Base-by-base conservation (phyloP, 208 protist genomes). In the Leishmania martiniquensis region DNA sequence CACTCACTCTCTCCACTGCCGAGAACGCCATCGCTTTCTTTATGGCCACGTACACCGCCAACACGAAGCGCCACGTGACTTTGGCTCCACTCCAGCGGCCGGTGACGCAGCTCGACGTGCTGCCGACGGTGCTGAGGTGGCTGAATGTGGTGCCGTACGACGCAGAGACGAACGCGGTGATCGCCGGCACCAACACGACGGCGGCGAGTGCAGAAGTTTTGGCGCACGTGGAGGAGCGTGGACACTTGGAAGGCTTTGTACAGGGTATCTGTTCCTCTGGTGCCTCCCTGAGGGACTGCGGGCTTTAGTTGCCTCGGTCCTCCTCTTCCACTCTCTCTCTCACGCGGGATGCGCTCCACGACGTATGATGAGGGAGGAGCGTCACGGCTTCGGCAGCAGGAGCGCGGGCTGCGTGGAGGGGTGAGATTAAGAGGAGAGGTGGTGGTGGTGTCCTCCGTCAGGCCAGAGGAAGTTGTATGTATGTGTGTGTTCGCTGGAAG, bases 91-190 rank as follows among this genome's bases (percentile, higher is more conserved):
- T 94, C 37, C 66, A 76, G 76, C 78, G 76, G 47, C 83, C 88
- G n/a, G 78, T 83, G 55, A 85, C 87, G 51, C 87, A 92, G 75
- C 81, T 94, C 59, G 92, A 96, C 74, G 89, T 93, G 29, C 78
- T 87, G 45, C 90, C 92, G 72, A 96, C 92, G 49, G 87, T 88
- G 49, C 85, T 96, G 78, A 83, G 83, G 47, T 96, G 92, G 92
- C 80, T 96, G 34, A 86, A 88, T 77, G 67, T 94, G 4, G 86
- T 83, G 0, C 90, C 92, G 45, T 93, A 81, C 75, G 89, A 93
- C 65, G 82, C 81, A 29, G 81, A 63, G 51, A 92, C 90, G 77
- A 77, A 82, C 52, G 77, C 63, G 4, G 81, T 82, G 22, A 29
- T 88, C 17, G 75, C 80, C 0, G 82, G 83, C 59, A 85, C 39